phyloP scores from a whole-genome alignment of 352 stramenopile species.

The Aphanomyces invadans region DNA sequence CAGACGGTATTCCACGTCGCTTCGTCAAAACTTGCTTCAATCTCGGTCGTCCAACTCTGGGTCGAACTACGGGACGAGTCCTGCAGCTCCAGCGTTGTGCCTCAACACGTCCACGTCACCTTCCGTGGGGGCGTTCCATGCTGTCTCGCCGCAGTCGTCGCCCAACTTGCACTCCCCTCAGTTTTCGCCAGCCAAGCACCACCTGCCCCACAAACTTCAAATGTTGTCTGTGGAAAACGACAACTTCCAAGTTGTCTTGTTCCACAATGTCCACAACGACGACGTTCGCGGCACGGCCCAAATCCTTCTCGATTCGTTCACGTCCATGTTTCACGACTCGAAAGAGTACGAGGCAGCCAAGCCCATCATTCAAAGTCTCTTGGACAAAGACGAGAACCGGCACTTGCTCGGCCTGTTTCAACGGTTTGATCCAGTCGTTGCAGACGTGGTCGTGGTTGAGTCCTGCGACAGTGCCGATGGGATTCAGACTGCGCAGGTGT shows the following conservation, averaged over 20 bases:
- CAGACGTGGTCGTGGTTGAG: background rate
- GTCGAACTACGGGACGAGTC: constrained; percentile 22
- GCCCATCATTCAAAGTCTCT: constrained; percentile 37
- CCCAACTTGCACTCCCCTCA: background rate
- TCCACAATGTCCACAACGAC: constrained; percentile 57
- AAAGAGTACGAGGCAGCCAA: constrained; percentile 40
- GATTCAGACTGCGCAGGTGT: background rate
- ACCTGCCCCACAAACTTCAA: constrained; percentile 35
- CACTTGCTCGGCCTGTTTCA: constrained; percentile 27
- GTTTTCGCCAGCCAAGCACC: constrained; percentile 25
- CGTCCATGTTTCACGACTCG: constrained; percentile 38
- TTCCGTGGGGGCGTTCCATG: constrained; percentile 26
- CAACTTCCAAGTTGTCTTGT: constrained; percentile 57
- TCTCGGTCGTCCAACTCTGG: constrained; percentile 20
- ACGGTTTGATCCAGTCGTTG: constrained; percentile 5
- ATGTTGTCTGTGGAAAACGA: constrained; percentile 67
- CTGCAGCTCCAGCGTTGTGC: constrained; percentile 30
- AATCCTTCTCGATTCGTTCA: constrained; percentile 47
- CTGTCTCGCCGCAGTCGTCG: constrained; percentile 1
- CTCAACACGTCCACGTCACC: constrained; percentile 19
- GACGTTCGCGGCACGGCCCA: constrained; percentile 40
- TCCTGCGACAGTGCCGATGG: background rate
- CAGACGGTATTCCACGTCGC: constrained; percentile 14
- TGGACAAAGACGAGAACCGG: constrained; percentile 34
- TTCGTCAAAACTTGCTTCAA: constrained; percentile 18